A percentile compares a stretch with the other conserved stretches of the same genome.
phyloP scores from a whole-genome alignment of 305 asterid species.

The Rubia tinctorum region DNA sequence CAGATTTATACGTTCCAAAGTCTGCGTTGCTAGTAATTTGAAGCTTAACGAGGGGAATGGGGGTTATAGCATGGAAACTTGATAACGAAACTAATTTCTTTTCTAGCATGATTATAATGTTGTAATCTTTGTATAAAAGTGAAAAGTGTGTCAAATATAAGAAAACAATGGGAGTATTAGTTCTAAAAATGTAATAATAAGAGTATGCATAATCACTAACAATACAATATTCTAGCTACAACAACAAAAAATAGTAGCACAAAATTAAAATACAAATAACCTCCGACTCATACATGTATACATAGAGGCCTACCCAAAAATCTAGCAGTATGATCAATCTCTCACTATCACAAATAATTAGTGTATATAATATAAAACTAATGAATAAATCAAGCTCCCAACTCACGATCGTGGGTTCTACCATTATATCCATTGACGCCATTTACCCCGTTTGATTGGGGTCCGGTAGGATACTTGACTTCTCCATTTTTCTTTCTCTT shows the following conservation, averaged over 20 bases:
- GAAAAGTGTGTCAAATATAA: too few species aligned
- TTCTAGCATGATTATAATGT: too few species aligned
- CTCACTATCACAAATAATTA: background rate
- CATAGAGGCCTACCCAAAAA: background rate
- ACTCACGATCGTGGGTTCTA: conserved; percentile 18
- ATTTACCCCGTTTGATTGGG: conserved; percentile 28
- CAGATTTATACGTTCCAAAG: too few species aligned
- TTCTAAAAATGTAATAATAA: background rate
- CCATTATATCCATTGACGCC: conserved; percentile 33
- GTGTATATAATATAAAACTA: background rate
- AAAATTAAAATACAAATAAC: background rate
- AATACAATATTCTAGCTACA: background rate
- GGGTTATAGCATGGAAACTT: too few species aligned
- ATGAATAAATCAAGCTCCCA: conserved; percentile 3
- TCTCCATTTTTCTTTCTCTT: conserved; percentile 35
- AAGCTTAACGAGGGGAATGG: too few species aligned
- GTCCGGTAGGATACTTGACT: conserved; percentile 12
- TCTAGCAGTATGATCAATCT: background rate
- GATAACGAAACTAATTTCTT: too few species aligned
- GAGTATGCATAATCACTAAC: background rate
- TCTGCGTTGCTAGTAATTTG: too few species aligned
- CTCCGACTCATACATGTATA: background rate
- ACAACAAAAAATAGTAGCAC: background rate
- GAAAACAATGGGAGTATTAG: background rate
- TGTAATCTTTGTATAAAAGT: too few species aligned